Evolutionary conservation across 805 yeast species (phyloP).

Genomic region (Lipomyces anomalus): DNA sequence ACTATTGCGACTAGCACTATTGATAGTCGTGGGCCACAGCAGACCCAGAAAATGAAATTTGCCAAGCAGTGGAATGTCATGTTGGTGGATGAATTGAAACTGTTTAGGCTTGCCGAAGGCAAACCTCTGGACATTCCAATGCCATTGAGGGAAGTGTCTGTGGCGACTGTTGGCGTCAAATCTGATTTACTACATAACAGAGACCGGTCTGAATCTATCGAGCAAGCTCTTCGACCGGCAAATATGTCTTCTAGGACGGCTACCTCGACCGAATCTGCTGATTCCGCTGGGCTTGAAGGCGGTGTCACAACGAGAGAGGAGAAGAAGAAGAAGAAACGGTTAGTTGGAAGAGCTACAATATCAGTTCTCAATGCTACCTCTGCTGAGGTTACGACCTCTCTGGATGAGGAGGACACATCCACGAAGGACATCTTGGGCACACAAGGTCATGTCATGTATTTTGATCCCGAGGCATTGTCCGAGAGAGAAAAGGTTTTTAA

Average conservation of each 20-base stretch:
- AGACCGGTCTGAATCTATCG: too few species aligned
- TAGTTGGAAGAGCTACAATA: conserved; percentile 6
- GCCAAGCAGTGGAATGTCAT: conserved; percentile 38
- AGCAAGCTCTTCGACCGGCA: too few species aligned
- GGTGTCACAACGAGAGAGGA: neutral
- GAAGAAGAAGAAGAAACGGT: neutral
- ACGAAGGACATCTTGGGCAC: too few species aligned
- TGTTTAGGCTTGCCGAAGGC: conserved; percentile 28
- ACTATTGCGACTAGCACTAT: conserved; percentile 3
- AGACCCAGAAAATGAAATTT: conserved; percentile 29
- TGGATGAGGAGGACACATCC: neutral
- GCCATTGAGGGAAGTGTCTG: too few species aligned
- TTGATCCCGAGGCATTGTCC: neutral
- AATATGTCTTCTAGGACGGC: too few species aligned
- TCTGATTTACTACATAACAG: too few species aligned
- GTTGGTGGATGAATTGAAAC: conserved; percentile 35
- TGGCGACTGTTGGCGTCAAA: too few species aligned
- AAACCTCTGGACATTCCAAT: conserved; percentile 8
- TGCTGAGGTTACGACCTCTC: neutral
- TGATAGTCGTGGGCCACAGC: conserved; percentile 5
- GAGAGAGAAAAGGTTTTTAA: neutral
- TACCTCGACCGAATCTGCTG: too few species aligned
- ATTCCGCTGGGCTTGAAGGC: too few species aligned
- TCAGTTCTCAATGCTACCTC: neutral
- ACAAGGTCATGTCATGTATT: neutral